These are phyloP conservation scores for Ilex paraguariensis DNA, from an alignment of 305 asterid genomes.

Conservation along the genomic window DNA sequence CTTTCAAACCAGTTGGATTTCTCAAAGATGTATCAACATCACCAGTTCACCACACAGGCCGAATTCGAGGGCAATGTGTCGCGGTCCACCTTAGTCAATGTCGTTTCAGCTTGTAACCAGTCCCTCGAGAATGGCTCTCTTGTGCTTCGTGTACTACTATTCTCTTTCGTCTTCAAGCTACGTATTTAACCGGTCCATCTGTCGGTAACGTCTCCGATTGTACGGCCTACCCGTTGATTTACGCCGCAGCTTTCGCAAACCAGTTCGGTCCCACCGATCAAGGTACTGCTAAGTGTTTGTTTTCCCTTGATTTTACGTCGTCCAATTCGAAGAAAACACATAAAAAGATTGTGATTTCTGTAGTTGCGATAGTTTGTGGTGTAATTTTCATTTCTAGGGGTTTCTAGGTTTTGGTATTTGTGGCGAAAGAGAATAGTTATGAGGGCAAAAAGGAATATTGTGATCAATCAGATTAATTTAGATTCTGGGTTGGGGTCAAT, in stretches of 20 bases:
- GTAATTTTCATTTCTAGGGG: neutral
- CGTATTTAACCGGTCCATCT: conserved; percentile 21
- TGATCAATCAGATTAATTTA: conserved; percentile 7
- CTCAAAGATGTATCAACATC: no score
- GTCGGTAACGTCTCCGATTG: conserved; percentile 29
- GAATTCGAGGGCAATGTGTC: no score
- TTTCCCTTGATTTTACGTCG: conserved; percentile 14
- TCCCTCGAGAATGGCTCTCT: neutral
- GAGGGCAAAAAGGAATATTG: conserved; percentile 7
- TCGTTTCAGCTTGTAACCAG: neutral
- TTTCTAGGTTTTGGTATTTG: conserved; percentile 12
- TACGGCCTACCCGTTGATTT: conserved; percentile 23
- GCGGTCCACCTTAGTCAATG: neutral
- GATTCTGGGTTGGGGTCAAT: conserved; percentile 30
- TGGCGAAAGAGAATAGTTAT: conserved; percentile 8
- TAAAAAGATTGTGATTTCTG: conserved; percentile 12
- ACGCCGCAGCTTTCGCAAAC: conserved; percentile 38
- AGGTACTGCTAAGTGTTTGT: conserved; percentile 34
- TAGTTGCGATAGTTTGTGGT: conserved; percentile 7
- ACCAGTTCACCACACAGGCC: no score
- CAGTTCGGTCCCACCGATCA: conserved; percentile 26
- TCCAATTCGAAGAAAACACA: neutral
- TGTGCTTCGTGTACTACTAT: neutral
- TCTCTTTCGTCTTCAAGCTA: conserved; percentile 4
- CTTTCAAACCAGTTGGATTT: no score